Evolutionary conservation across 2,329 filamentous ascomycete genomes (phyloP), one percentile per base, ranked within the genome.

Genomic region (Claviceps maximensis): DNA sequence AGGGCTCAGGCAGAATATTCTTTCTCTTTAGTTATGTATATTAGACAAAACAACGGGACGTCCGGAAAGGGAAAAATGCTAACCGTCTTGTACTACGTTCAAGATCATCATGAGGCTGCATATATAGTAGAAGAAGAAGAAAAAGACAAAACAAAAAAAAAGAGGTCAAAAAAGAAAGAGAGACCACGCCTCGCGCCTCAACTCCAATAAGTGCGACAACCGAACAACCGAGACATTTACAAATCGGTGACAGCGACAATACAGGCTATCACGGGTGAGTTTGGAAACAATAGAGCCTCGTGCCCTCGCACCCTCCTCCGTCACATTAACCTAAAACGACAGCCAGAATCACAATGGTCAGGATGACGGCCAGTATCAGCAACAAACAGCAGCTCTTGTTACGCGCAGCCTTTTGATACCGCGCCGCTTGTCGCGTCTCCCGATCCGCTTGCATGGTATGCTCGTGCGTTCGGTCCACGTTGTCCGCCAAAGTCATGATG

Each of bases 381-480:
- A 98, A 70, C 65, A 98, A 72, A 67, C 90, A 96, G 67, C 91
- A 98, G 42, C 88, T 87, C 76, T 95, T 96, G 71, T 89, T 93
- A 58, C 94, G 80, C 29, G 93, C 93, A 57, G 89, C 90, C 78
- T 90, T 95, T 75, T 98, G 94, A 69, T 97, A 94, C 62, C 89
- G 77, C 58, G 86, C 89, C 19, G 93, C 93, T 61, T 86, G 85
- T 57, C 87, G 79, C 60, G 95, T 76, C 71, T 98, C 91, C 53
- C 83, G 70, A 66, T 96, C 89, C 44, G 91, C 94, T 41, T 89
- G 89, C 52, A 83, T 77, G 13, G 89, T 95, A 64, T 95, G 85
- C 55, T 85, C 82, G 56, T 85, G 79, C 47, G 90, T 87, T 57
- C 83, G 84, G 67, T 93, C 83, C 7, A 97, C 88, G 61, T 96